phyloP scores from a whole-genome alignment of 1,139 yeast species.

The Taphrina wiesneri region DNA sequence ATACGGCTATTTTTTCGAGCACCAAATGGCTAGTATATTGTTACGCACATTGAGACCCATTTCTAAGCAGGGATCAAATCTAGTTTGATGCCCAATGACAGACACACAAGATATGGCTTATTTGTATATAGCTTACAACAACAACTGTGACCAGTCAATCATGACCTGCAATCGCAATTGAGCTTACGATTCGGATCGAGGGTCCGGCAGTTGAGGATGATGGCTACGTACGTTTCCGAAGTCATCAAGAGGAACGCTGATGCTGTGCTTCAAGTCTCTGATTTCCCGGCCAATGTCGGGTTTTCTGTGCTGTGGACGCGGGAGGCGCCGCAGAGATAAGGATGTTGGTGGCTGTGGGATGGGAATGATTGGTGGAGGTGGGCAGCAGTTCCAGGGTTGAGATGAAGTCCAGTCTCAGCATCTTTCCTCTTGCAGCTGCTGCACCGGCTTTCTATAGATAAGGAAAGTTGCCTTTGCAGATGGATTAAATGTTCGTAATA shows the following conservation, averaged over 20 bases:
- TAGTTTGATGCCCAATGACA: background rate
- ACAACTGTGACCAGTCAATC: no score
- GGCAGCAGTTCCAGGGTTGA: no score
- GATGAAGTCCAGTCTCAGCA: no score
- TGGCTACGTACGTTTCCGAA: no score
- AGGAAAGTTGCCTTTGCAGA: background rate
- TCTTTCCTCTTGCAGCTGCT: background rate
- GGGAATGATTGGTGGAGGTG: background rate
- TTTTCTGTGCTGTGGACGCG: background rate
- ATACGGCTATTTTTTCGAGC: no score
- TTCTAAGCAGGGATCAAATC: no score
- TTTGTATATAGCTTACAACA: no score
- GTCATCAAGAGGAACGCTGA: background rate
- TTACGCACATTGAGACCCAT: no score
- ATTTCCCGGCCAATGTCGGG: background rate
- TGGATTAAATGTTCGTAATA: background rate
- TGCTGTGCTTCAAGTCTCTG: background rate
- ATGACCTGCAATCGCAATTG: no score
- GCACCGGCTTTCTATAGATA: background rate
- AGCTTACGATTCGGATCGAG: no score
- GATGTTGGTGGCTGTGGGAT: background rate
- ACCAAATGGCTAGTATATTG: no score
- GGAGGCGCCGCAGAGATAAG: background rate
- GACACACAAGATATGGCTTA: background rate
- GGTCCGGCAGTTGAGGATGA: no score